Evolutionary conservation across 306 rosid genomes (phyloP), one percentile per base, ranked within the genome.

Genomic region (Rubus parviflorus): DNA sequence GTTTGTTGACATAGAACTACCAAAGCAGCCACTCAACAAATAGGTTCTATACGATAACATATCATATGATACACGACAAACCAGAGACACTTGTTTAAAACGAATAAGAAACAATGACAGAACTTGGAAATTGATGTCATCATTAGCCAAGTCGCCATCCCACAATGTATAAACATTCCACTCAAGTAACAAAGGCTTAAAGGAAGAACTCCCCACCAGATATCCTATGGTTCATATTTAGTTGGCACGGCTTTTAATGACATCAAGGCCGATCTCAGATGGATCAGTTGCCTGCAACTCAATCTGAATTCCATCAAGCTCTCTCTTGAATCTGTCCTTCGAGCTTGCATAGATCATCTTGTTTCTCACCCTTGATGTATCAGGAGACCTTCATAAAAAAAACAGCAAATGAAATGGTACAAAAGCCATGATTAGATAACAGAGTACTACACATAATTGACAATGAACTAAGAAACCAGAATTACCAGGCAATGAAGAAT

Each of bases 321-420:
- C 97, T 83, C 97, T 92, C 96, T 90, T 90, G 76, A 92, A 92
- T 85, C 97, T 92, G 60, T 92, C 95, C 72, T 92, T 92, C 72
- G 97, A 92, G 90, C 97, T 88, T 8, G 97, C 97, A 79, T 92
- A 92, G 74, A 92, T 92, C 97, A 92, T 92, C 92, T 92, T 92
- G 90, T 89, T 92, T 83, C 96, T 90, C 73, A 92, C 93, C 81
- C 90, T 92, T 65, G 97, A 54, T 41, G 86, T 77, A 40, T 92
- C 97, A 46, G 97, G 97, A 75, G 83, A 92, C 97, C 97, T 92
- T 84, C 86, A 86, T 25, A 42, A 58, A 82, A 63, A 82, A 74
- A 77, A 83, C 38, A 70, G 19, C 30, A 38, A 70, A 30, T 43
- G 35, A 49, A 75, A 60, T 67, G 22, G 37, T 30, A 53, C 22